Evolutionary conservation across 192 early-diverging fungal species (phyloP).

Genomic region (Coemansia asiatica): DNA sequence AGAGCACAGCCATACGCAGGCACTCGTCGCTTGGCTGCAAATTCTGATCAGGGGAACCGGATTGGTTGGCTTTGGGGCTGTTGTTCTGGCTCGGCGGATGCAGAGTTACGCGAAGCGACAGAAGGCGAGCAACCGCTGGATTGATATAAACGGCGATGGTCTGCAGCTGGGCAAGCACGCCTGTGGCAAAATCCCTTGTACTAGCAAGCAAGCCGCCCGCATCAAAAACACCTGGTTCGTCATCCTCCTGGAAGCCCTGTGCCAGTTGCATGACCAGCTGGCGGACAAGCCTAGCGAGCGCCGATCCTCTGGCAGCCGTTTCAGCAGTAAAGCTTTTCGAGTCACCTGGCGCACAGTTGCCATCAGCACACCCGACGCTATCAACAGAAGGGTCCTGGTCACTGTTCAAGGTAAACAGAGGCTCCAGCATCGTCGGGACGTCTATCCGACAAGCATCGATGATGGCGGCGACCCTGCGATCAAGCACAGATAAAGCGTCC

Average conservation of each 20-base stretch:
- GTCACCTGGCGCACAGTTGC: background rate
- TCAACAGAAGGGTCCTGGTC: background rate
- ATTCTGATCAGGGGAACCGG: background rate
- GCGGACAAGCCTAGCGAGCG: constrained; percentile 24
- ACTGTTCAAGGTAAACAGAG: background rate
- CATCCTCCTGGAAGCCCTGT: background rate
- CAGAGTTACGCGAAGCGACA: constrained; percentile 4
- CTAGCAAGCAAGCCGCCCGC: constrained; percentile 5
- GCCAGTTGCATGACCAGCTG: constrained; percentile 22
- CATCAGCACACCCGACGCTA: background rate
- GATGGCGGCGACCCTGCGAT: constrained; percentile 12
- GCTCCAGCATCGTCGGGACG: constrained; percentile 13
- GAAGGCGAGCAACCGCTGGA: constrained; percentile 9
- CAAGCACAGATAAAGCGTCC: constrained; percentile 2
- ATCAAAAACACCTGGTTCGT: constrained; percentile 1
- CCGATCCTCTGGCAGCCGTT: constrained; percentile 8
- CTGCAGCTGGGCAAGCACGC: constrained; percentile 40
- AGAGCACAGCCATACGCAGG: constrained; percentile 20
- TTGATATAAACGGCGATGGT: constrained; percentile 22
- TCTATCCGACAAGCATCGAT: constrained; percentile 7
- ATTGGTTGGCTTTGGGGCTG: background rate
- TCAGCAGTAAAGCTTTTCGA: background rate
- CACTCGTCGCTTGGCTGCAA: background rate
- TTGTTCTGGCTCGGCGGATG: background rate
- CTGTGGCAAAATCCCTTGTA: constrained; percentile 27